Evolutionary conservation across 2,329 filamentous ascomycete species (phyloP), one percentile per base, ranked within the genome.

Genomic region (Fusarium cyanostomum): DNA sequence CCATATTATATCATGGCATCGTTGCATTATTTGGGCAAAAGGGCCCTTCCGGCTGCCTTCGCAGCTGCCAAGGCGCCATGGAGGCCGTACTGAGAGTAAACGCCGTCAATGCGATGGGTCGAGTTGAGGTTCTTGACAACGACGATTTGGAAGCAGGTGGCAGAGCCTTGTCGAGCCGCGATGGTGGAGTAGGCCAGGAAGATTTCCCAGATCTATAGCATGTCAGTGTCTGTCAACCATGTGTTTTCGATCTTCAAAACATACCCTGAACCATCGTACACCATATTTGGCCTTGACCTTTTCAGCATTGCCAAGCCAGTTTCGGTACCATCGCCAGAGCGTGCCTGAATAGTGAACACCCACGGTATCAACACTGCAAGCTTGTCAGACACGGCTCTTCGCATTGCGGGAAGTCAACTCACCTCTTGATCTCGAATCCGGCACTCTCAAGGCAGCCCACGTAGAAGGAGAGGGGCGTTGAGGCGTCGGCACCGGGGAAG

Each of bases 291-390:
- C 92, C 75, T 90, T 86, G 62, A 97, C 89, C 81, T 96, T 95
- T 57, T 96, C 92, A 69, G 86, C 84, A 83, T 97, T 97, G 78
- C 85, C 92, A 74, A 97, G 85, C 94, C 94, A 97, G 85, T 97
- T 97, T 68, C 94, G 85, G 82, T 97, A 97, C 94, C 94, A 97
- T 75, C 92, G 86, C 94, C 94, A 97, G 52, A 97, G 82, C 13
- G 94, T 97, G 41, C 92, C 92, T 27, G 92, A 96, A 81, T 97
- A 97, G 81, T 97, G 94, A 18, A 97, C 91, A 71, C 94, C 94
- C 69, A 97, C 86, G 30, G 94, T 97, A 75, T 97, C 94, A 62
- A 96, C 81, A 67, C 83, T 77, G 1, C 4, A 0, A 0, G 26
- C 39, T 11, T 37, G 46, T 61, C 31, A 52, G 35, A 18, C 8